Percentiles rank a stretch among this genome's conserved stretches.
phyloP scores from a whole-genome alignment of 306 rosid species.

The Canavalia ensiformis region DNA sequence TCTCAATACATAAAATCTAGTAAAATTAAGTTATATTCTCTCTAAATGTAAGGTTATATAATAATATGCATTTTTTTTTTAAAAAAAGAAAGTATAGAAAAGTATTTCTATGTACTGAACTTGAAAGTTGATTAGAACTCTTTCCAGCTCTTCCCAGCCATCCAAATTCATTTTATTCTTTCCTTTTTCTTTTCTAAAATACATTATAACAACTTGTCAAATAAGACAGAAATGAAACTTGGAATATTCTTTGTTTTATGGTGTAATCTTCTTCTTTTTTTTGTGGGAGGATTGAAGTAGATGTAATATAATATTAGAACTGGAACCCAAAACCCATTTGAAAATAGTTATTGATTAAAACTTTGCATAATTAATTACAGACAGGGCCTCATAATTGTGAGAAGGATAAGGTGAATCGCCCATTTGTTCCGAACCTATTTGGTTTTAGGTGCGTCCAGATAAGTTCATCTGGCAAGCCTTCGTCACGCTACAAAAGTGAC shows the following conservation, averaged over 20 bases:
- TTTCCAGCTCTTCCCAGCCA: neutral
- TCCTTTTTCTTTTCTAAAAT: neutral
- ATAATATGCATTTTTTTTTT: neutral
- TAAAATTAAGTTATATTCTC: too few species aligned
- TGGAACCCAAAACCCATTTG: neutral
- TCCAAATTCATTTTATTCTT: neutral
- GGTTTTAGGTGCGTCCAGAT: slow-evolving; percentile 63
- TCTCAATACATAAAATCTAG: too few species aligned
- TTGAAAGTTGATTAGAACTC: neutral
- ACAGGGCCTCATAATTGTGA: slow-evolving; percentile 29
- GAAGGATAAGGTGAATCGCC: slow-evolving; percentile 18
- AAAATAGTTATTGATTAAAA: neutral
- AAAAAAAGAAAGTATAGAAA: neutral
- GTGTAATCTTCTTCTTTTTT: slow-evolving; percentile 2
- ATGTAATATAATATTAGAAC: neutral
- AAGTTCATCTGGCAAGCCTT: slow-evolving; percentile 67
- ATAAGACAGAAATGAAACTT: slow-evolving; percentile 31
- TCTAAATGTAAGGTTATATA: too few species aligned
- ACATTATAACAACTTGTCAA: neutral
- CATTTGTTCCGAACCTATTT: slow-evolving; percentile 35
- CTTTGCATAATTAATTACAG: neutral
- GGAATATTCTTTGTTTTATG: slow-evolving; percentile 20
- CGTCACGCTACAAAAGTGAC: slow-evolving; percentile 61
- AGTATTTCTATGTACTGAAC: neutral
- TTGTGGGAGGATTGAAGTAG: slow-evolving; percentile 8